phyloP scores from a whole-genome alignment of 768 basidiomycete genomes.

The Boletellus sp. region DNA sequence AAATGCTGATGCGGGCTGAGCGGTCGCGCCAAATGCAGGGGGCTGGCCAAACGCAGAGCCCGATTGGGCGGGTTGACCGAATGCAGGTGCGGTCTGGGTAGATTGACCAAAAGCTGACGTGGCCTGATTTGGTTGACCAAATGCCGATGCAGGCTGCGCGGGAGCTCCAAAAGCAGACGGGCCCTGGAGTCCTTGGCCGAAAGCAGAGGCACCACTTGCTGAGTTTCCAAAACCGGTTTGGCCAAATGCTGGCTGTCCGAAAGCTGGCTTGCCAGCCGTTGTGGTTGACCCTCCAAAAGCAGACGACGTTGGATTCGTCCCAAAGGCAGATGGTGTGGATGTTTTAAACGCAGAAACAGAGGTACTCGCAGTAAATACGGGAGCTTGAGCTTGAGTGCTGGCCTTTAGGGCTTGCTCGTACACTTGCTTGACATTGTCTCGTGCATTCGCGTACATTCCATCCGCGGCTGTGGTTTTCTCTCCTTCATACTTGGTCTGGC shows the following conservation, averaged over 20 bases:
- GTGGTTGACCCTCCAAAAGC: constrained; percentile 32
- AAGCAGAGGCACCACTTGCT: constrained; percentile 14
- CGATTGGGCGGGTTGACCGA: constrained; percentile 32
- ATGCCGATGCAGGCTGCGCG: constrained; percentile 32
- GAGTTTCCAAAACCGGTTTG: constrained; percentile 28
- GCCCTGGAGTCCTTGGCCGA: constrained; percentile 28
- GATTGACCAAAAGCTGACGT: constrained; percentile 38
- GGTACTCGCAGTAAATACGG: constrained; percentile 7
- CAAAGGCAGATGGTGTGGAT: constrained; percentile 39
- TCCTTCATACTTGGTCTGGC: constrained; percentile 56
- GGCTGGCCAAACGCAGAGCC: constrained; percentile 38
- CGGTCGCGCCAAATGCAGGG: constrained; percentile 34
- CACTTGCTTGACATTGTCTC: constrained; percentile 44
- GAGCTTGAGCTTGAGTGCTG: constrained; percentile 26
- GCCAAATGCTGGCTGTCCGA: constrained; percentile 42
- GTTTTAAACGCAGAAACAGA: constrained; percentile 22
- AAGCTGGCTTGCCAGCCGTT: constrained; percentile 22
- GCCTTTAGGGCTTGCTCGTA: constrained; percentile 52
- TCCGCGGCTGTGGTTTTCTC: constrained; percentile 53
- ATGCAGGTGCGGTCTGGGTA: constrained; percentile 23
- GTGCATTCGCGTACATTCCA: constrained; percentile 44
- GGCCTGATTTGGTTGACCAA: constrained; percentile 36
- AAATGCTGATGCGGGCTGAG: constrained; percentile 26
- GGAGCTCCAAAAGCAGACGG: constrained; percentile 36
- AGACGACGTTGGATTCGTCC: constrained; percentile 25